Evolutionary conservation across 371 early-diverging fungal species (phyloP), one percentile per base, ranked within the genome.

Genomic region (Encephalitozoon intestinalis): DNA sequence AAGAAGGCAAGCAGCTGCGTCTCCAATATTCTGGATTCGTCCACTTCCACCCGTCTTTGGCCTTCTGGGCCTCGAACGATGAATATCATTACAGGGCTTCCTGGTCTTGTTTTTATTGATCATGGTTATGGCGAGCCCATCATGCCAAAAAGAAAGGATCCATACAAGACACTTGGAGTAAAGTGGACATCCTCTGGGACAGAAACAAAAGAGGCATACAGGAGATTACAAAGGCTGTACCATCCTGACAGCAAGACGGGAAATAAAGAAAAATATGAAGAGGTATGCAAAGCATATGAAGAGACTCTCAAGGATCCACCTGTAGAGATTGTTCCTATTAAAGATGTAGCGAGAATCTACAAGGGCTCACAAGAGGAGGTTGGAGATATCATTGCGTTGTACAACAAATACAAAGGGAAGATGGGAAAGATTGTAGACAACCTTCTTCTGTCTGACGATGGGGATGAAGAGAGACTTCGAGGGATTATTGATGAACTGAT

Each of bases 161-260:
- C 82, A 68, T 92, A 94, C 84, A 91, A 92, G 75, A 81, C 94
- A 26, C 87, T 97, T 15, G 93, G 90, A 12, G 89, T 95, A 21
- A 83, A 89, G 9, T 88, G 91, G 39, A 86, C 87, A 31, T 93
- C 94, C 9, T 83, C 88, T 11, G 86, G 87, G 76, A 86, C 87
- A 58, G 92, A 94, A 75, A 94, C 96, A 81, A 92, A 90, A 78
- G 90, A 90, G 78, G 91, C 92, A 46, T 97, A 91, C 86, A 90
- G 90, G 70, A 89, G 89, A 73, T 85, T 95, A 39, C 91, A 91
- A 4, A 81, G 91, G 51, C 84, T 88, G 83, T 88, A 89, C 81
- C 93, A 93, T 80, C 93, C 93, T 21, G 91, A 91, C 83, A 89
- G 88, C 78, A 93, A 88, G 92, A 70, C 89, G 90, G 67, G 90